Evolutionary conservation across 2,329 filamentous ascomycete species (phyloP).

Genomic region (Nemania diffusa): DNA sequence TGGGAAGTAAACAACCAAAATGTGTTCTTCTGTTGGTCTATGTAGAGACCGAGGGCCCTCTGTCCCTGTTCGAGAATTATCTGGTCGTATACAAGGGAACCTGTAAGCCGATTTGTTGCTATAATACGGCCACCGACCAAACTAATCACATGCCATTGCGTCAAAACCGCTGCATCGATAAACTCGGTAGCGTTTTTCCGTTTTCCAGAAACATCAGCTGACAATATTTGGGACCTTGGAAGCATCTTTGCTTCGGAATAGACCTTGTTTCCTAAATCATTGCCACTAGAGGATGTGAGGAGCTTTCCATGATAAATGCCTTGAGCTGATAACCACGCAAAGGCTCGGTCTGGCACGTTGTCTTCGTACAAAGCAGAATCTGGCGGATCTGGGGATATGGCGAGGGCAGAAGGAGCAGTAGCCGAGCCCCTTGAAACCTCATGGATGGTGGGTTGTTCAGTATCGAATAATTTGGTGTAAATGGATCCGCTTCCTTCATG

Average conservation of each 20-base stretch:
- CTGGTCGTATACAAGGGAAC: slow-evolving; percentile 87
- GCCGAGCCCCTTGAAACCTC: slow-evolving; percentile 72
- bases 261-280: slow-evolving; percentile 76
- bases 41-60: slow-evolving; percentile 81
- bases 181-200: slow-evolving; percentile 74
- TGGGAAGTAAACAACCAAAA: slow-evolving; percentile 95
- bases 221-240: slow-evolving; percentile 76
- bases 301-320: slow-evolving; percentile 90
- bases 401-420: slow-evolving; percentile 72
- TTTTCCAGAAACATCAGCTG: slow-evolving; percentile 72
- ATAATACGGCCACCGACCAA: slow-evolving; percentile 85
- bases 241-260: slow-evolving; percentile 84
- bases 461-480: slow-evolving; percentile 88
- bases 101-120: slow-evolving; percentile 86
- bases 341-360: slow-evolving; percentile 73
- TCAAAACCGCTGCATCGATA: slow-evolving; percentile 83
- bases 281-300: slow-evolving; percentile 66
- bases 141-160: slow-evolving; percentile 91
- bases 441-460: slow-evolving; percentile 80
- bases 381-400: slow-evolving; percentile 78
- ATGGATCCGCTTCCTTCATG: slow-evolving; percentile 85
- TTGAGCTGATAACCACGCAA: slow-evolving; percentile 89
- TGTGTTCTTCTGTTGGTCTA: slow-evolving; percentile 93
- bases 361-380: slow-evolving; percentile 66
- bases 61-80: slow-evolving; percentile 83